Evolutionary conservation across 2,329 filamentous ascomycete genomes (phyloP).

Genomic region (Triangularia verruculosa): DNA sequence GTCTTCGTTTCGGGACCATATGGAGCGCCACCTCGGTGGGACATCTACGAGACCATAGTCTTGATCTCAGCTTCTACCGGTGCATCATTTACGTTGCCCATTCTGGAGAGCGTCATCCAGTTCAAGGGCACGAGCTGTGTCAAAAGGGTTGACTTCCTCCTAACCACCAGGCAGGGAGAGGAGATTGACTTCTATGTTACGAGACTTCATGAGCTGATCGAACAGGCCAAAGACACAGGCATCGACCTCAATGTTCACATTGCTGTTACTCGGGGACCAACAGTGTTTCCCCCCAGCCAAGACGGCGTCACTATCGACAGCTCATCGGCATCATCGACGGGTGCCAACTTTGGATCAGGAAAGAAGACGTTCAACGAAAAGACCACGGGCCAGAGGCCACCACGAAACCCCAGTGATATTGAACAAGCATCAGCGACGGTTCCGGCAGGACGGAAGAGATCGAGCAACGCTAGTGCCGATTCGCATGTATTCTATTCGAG

Average conservation of each 20-base stretch:
- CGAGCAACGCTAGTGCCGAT: conserved; percentile 33
- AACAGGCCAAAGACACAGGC: conserved; percentile 41
- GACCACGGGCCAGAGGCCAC: conserved; percentile 9
- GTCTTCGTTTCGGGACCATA: conserved; percentile 56
- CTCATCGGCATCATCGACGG: conserved; percentile 20
- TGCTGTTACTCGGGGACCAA: conserved; percentile 46
- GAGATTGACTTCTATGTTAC: conserved; percentile 56
- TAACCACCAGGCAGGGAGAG: conserved; percentile 49
- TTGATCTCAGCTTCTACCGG: conserved; percentile 61
- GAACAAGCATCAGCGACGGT: conserved; percentile 27
- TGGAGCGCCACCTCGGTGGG: conserved; percentile 53
- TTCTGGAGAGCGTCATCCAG: conserved; percentile 53
- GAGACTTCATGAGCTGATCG: conserved; percentile 46
- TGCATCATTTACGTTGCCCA: conserved; percentile 59
- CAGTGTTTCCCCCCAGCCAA: conserved; percentile 25
- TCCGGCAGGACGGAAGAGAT: conserved; percentile 10
- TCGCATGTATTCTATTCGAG: conserved; percentile 45
- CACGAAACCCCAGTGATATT: conserved; percentile 24
- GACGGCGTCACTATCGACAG: conserved; percentile 22
- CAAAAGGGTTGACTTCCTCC: conserved; percentile 51
- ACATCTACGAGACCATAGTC: conserved; percentile 57
- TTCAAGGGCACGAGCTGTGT: conserved; percentile 44
- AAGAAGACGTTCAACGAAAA: conserved; percentile 27
- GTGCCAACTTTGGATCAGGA: conserved; percentile 10
- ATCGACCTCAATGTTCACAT: conserved; percentile 52